A percentile compares a stretch with the other conserved stretches of the same genome.
Conservation (phyloP, 2,329 filamentous ascomycete species). For the Cladophialophora immunda region DNA sequence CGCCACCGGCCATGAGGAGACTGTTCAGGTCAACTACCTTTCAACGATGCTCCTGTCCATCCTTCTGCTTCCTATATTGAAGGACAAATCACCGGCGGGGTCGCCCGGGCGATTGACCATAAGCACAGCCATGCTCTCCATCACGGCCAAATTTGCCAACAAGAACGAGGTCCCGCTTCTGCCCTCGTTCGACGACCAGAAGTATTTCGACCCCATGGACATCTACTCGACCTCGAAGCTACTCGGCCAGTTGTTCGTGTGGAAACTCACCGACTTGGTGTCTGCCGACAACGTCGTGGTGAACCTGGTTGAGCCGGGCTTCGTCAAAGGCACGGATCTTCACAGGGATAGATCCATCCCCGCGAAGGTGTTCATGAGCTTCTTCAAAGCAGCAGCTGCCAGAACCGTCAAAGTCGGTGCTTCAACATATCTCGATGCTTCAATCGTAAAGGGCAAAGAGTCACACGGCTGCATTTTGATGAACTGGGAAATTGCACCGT, state of each 20-base stretch:
- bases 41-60: conserved; percentile 40
- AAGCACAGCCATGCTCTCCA: conserved; percentile 40
- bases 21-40: conserved; percentile 49
- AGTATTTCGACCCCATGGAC: conserved; percentile 37
- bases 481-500: conserved; percentile 58
- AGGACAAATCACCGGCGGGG: conserved; percentile 30
- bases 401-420: conserved; percentile 53
- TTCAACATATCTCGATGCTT: conserved; percentile 59
- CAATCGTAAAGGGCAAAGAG: conserved; percentile 56
- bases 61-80: conserved; percentile 43
- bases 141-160: conserved; percentile 28
- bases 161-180: conserved; percentile 38
- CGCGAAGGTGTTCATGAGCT: conserved; percentile 30
- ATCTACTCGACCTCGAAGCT: conserved; percentile 46
- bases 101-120: conserved; percentile 19
- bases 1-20: conserved; percentile 50
- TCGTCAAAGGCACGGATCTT: conserved; percentile 55
- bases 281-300: conserved; percentile 53
- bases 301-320: conserved; percentile 59
- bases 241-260: conserved; percentile 48
- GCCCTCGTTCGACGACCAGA: conserved; percentile 45
- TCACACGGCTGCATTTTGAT: conserved; percentile 62
- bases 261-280: conserved; percentile 51
- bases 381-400: conserved; percentile 42
- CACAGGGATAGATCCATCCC: conserved; percentile 43